Conservation (phyloP, 345 rosid genomes). For the Gossypium herbaceum region DNA sequence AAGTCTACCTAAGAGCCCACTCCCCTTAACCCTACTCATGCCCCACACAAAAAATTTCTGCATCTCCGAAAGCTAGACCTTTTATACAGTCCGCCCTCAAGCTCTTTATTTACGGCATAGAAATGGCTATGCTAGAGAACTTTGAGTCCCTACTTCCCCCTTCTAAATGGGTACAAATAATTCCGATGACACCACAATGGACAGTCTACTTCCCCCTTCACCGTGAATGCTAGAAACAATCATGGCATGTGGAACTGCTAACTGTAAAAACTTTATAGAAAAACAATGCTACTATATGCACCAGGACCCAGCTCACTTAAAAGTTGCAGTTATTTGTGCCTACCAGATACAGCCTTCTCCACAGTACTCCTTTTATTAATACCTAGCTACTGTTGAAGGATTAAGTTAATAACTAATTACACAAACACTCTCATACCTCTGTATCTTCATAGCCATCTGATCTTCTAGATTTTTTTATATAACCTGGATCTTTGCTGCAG, state of each 20-base stretch:
- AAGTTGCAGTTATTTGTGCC: background rate
- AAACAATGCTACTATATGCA: background rate
- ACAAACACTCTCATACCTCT: constrained; percentile 38
- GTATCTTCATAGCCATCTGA: constrained; percentile 36
- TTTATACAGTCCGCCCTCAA: background rate
- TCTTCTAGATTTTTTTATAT: constrained; percentile 45
- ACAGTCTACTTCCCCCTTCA: background rate
- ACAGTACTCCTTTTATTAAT: background rate
- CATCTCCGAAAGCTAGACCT: background rate
- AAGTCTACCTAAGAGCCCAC: background rate
- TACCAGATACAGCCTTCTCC: background rate
- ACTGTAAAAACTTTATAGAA: background rate
- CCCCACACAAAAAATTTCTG: background rate
- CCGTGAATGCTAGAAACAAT: background rate
- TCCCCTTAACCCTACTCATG: background rate
- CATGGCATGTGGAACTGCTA: background rate
- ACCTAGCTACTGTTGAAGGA: background rate
- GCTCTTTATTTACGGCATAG: background rate
- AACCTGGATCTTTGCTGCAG: constrained; percentile 92
- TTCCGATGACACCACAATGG: background rate
- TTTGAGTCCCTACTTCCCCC: background rate
- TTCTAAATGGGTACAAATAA: background rate
- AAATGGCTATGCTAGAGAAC: constrained; percentile 2
- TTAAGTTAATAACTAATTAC: constrained; percentile 4
- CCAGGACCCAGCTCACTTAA: constrained; percentile 7